These are phyloP conservation scores for Dictyostelium citrinum DNA, from an alignment of 78 protist genomes.

Conservation along the genomic window DNA sequence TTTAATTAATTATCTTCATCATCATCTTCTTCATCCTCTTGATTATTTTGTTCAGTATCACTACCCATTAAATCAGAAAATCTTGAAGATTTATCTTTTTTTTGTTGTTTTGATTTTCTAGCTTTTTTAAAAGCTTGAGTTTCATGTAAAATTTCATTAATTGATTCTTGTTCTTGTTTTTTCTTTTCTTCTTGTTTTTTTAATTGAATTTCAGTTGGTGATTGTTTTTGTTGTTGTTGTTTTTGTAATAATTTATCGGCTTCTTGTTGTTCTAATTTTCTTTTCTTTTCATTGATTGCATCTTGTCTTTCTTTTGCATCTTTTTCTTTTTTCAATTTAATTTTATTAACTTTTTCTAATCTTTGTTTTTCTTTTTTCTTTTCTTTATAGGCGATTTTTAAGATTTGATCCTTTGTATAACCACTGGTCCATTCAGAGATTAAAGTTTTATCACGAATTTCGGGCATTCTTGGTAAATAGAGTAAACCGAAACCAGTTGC, in stretches of 20 bases:
- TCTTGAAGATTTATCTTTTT: slow-evolving; percentile 37
- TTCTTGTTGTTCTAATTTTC: not conserved
- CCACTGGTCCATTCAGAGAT: slow-evolving; percentile 4
- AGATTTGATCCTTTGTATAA: slow-evolving; percentile 6
- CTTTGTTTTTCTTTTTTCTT: slow-evolving; percentile 41
- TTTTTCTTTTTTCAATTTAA: not conserved
- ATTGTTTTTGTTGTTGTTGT: not conserved
- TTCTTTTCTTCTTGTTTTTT: slow-evolving; percentile 14
- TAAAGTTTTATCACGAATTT: slow-evolving; percentile 10
- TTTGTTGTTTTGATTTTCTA: not conserved
- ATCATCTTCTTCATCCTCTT: not conserved
- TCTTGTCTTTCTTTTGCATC: not conserved
- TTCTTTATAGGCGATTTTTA: slow-evolving; percentile 28
- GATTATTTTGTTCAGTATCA: not conserved
- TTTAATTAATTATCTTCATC: not conserved
- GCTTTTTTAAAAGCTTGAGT: not conserved
- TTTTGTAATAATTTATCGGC: not conserved
- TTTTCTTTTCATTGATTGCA: not conserved
- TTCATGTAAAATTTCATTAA: slow-evolving; percentile 55
- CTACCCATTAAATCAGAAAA: slow-evolving; percentile 55
- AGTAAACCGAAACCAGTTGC: slow-evolving; percentile 73
- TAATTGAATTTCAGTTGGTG: not conserved
- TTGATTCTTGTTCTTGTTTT: slow-evolving; percentile 24
- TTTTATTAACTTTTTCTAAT: not conserved
- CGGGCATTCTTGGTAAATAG: slow-evolving; percentile 69